A percentile compares a stretch with the other conserved stretches of the same genome.
Evolutionary conservation across 768 basidiomycete genomes (phyloP).

Genomic region (Cytidiella melzeri): DNA sequence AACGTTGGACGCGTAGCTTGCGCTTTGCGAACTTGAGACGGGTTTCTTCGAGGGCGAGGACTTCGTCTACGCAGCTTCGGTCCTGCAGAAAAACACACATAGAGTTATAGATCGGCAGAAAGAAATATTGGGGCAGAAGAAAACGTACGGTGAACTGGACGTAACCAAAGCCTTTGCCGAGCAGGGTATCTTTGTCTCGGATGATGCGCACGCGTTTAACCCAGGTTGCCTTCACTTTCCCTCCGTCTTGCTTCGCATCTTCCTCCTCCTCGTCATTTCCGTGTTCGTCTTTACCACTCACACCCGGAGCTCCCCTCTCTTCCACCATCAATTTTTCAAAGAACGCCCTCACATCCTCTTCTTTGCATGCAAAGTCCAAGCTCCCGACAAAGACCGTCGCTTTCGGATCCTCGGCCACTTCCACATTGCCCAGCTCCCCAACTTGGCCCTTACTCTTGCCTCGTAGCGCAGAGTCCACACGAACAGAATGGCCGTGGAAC

Average conservation of each 20-base stretch:
- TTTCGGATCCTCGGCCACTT: constrained; percentile 59
- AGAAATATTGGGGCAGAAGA: not conserved
- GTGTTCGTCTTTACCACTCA: constrained; percentile 22
- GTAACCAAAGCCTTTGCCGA: constrained; percentile 95
- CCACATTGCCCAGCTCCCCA: constrained; percentile 10
- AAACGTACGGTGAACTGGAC: constrained; percentile 75
- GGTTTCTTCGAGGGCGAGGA: constrained; percentile 69
- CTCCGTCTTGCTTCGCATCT: constrained; percentile 22
- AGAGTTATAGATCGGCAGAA: too few relatives aligned
- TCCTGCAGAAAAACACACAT: constrained; percentile 56
- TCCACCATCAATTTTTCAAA: constrained; percentile 72
- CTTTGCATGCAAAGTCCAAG: constrained; percentile 86
- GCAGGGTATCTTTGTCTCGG: constrained; percentile 83
- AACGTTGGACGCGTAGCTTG: constrained; percentile 84
- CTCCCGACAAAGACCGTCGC: constrained; percentile 87
- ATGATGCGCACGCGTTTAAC: constrained; percentile 84
- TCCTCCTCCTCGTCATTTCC: constrained; percentile 23
- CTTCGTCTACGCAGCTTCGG: constrained; percentile 85
- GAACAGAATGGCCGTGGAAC: constrained; percentile 74
- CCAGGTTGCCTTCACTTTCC: constrained; percentile 36
- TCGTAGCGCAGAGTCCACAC: constrained; percentile 64
- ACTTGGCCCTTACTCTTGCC: constrained; percentile 16
- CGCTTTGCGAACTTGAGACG: constrained; percentile 92
- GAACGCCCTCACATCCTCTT: constrained; percentile 82
- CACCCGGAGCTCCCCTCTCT: constrained; percentile 58